Evolutionary conservation across 2,329 filamentous ascomycete species (phyloP).

Genomic region (Stachybotrys echinatus): DNA sequence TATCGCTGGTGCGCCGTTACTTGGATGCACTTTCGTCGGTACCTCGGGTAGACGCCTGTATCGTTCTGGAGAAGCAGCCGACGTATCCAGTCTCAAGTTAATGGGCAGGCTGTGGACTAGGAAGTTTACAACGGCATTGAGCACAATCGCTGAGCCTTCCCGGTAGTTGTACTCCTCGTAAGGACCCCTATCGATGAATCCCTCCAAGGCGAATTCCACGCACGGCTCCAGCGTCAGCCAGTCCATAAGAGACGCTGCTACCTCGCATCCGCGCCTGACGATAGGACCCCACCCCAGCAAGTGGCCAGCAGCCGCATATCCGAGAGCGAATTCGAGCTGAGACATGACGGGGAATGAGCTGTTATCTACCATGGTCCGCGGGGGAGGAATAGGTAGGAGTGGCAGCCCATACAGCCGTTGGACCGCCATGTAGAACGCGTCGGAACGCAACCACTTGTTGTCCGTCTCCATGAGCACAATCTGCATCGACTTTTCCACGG

Average conservation of each 20-base stretch:
- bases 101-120: constrained; percentile 54
- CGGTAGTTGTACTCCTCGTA: constrained; percentile 45
- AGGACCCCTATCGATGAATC: constrained; percentile 25
- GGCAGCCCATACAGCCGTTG: constrained; percentile 53
- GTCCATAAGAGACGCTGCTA: constrained; percentile 51
- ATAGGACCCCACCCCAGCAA: constrained; percentile 52
- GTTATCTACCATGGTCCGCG: constrained; percentile 10
- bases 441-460: constrained; percentile 48
- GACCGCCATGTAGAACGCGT: constrained; percentile 52
- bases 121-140: constrained; percentile 53
- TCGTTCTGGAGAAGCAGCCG: constrained; percentile 25
- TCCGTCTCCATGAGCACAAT: constrained; percentile 38
- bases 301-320: constrained; percentile 59
- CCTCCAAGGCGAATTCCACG: constrained; percentile 52
- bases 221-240: constrained; percentile 60
- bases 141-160: constrained; percentile 46
- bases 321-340: constrained; percentile 51
- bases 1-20: constrained; percentile 16
- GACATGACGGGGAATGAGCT: constrained; percentile 25
- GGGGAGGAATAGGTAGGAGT: constrained; percentile 33
- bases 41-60: constrained; percentile 34
- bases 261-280: constrained; percentile 51
- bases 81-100: constrained; percentile 53
- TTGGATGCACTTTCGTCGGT: constrained; percentile 5
- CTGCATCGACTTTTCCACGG: constrained; percentile 14